phyloP scores from a whole-genome alignment of 306 rosid genomes.

The Morella rubra region DNA sequence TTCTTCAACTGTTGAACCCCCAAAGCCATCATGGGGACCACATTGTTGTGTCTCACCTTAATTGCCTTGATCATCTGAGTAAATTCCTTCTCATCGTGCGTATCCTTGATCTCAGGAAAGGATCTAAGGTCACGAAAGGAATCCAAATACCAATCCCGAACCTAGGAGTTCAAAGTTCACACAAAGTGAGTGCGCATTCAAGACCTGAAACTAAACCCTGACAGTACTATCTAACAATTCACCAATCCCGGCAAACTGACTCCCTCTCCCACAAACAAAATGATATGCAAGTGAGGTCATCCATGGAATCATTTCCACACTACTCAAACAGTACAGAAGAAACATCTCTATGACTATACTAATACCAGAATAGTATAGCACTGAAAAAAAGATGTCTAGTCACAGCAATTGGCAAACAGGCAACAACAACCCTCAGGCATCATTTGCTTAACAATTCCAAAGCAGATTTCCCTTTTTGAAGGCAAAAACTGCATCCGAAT shows the following conservation, averaged over 20 bases:
- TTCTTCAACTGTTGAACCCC: slow-evolving; percentile 98
- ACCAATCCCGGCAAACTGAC: background rate
- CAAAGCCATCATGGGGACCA: slow-evolving; percentile 93
- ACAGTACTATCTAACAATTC: background rate
- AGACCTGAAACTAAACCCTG: background rate
- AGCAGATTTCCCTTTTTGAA: background rate
- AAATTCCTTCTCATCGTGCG: slow-evolving; percentile 65
- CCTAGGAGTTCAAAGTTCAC: slow-evolving; percentile 43
- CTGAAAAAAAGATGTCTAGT: background rate
- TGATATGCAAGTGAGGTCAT: background rate
- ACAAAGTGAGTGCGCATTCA: slow-evolving; percentile 4
- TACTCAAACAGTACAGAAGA: background rate
- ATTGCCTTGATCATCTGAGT: slow-evolving; percentile 91
- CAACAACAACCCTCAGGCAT: background rate
- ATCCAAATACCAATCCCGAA: slow-evolving; percentile 93
- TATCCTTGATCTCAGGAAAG: slow-evolving; percentile 70
- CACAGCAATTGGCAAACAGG: background rate
- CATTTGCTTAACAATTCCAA: background rate
- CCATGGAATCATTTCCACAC: background rate
- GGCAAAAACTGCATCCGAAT: background rate
- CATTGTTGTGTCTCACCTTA: slow-evolving; percentile 96
- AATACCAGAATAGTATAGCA: background rate
- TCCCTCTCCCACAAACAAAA: slow-evolving; percentile 11
- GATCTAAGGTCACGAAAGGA: slow-evolving; percentile 87
- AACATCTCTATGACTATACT: background rate